Conservation (phyloP, 2,329 filamentous ascomycete species). For the Hymenotorrendiella dingleyae region DNA sequence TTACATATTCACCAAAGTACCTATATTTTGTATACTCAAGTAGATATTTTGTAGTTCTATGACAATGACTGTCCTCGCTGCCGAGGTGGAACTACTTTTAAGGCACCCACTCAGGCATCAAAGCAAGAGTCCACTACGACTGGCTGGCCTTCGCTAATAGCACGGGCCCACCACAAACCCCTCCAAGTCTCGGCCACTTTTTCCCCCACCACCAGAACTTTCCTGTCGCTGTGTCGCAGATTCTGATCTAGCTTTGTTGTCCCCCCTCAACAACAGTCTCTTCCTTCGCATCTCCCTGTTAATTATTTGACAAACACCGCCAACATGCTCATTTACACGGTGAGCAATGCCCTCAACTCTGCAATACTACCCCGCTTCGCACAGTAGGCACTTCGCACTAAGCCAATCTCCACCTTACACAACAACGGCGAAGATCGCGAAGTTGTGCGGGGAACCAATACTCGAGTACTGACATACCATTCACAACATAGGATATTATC, state of each 20-base stretch:
- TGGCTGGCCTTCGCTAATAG: no score
- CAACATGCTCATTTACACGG: constrained; percentile 55
- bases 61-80: no score
- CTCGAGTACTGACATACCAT: no score
- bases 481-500: constrained; percentile 80
- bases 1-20: no score
- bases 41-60: no score
- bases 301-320: constrained; percentile 17
- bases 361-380: constrained; percentile 7
- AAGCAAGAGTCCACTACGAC: background rate
- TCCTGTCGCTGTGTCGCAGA: constrained; percentile 4
- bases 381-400: no score
- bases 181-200: constrained; percentile 15
- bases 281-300: constrained; percentile 1
- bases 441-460: no score
- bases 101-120: no score
- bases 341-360: constrained; percentile 25
- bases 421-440: background rate
- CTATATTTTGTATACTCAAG: no score
- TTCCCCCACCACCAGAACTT: constrained; percentile 15
- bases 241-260: constrained; percentile 4
- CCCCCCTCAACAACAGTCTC: no score
- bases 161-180: no score
- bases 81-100: no score
- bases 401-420: background rate